These are phyloP conservation scores for Calcarisporium arbuscula DNA, from an alignment of 2,329 filamentous ascomycete genomes.

Conservation along the genomic window DNA sequence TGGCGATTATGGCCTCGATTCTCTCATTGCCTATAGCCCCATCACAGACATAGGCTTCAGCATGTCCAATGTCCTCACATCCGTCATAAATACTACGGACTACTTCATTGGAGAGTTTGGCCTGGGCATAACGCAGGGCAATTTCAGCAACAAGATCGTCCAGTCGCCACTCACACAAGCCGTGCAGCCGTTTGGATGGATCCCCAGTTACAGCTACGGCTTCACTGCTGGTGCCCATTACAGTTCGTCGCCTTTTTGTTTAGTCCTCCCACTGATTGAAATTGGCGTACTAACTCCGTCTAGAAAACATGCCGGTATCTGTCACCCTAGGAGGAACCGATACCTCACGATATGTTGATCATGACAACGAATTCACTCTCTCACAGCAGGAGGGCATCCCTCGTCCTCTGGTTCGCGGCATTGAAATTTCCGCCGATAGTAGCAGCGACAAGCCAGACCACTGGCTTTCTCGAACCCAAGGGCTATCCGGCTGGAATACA, in stretches of 20 bases:
- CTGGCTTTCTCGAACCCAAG: constrained; percentile 32
- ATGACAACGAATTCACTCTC: constrained; percentile 55
- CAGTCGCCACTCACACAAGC: constrained; percentile 49
- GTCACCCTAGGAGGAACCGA: constrained; percentile 69
- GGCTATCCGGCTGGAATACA: constrained; percentile 39
- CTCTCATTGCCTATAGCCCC: constrained; percentile 34
- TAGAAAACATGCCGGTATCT: constrained; percentile 41
- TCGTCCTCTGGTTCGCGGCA: constrained; percentile 53
- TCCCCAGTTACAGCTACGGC: constrained; percentile 68
- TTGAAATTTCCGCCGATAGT: constrained; percentile 33
- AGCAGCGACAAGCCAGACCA: constrained; percentile 20
- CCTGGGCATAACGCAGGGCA: constrained; percentile 48
- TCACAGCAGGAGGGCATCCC: constrained; percentile 49
- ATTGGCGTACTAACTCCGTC: constrained; percentile 9
- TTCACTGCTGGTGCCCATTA: constrained; percentile 73
- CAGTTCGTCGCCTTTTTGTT: constrained; percentile 37
- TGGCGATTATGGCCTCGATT: constrained; percentile 57
- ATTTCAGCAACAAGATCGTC: constrained; percentile 42
- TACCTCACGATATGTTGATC: constrained; percentile 51
- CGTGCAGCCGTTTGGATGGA: constrained; percentile 50
- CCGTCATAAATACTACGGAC: constrained; percentile 48
- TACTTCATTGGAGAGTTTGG: constrained; percentile 51
- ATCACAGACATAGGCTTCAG: constrained; percentile 29
- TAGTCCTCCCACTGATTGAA: neutral
- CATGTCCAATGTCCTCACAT: constrained; percentile 41